Percentiles rank a stretch among this genome's conserved stretches.
These are phyloP conservation scores for Amanita phalloides DNA, from an alignment of 768 basidiomycete genomes.

Conservation along the genomic window DNA sequence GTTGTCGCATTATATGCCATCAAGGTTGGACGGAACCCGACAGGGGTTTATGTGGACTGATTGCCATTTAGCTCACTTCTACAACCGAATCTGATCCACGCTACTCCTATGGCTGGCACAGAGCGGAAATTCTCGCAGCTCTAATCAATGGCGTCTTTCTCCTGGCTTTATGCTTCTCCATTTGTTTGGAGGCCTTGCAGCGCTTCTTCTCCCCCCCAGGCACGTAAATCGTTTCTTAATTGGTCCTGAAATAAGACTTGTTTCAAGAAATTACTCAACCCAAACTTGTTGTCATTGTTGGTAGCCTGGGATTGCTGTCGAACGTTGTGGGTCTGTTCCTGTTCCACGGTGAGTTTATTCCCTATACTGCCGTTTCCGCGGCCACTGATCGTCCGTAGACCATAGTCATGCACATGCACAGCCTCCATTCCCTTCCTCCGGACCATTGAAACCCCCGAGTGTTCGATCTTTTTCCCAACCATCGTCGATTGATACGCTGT, in stretches of 20 bases:
- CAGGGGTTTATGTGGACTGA: background rate
- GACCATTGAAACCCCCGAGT: slow-evolving; percentile 30
- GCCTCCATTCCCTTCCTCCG: slow-evolving; percentile 18
- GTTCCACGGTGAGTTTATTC: slow-evolving; percentile 68
- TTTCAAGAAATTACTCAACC: slow-evolving; percentile 78
- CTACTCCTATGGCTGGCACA: slow-evolving; percentile 99
- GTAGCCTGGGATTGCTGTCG: slow-evolving; percentile 77
- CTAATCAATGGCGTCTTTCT: slow-evolving; percentile 96
- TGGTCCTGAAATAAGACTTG: slow-evolving; percentile 6
- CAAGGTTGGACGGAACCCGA: slow-evolving; percentile 34
- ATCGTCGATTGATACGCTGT: slow-evolving; percentile 5
- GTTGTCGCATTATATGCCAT: slow-evolving; percentile 78
- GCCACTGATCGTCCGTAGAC: slow-evolving; percentile 36
- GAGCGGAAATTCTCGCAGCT: slow-evolving; percentile 93
- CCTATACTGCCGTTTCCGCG: background rate
- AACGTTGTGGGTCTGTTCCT: slow-evolving; percentile 91
- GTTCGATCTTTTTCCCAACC: slow-evolving; percentile 15
- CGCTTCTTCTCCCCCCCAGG: slow-evolving; percentile 83
- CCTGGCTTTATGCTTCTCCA: slow-evolving; percentile 93
- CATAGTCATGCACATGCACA: slow-evolving; percentile 52
- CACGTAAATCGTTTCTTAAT: slow-evolving; percentile 17
- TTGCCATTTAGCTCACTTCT: slow-evolving; percentile 44
- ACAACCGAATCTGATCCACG: slow-evolving; percentile 50
- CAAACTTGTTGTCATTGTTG: slow-evolving; percentile 81
- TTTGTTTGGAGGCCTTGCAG: slow-evolving; percentile 83